Evolutionary conservation across 345 rosid species (phyloP).

Genomic region (Lepidium sativum): DNA sequence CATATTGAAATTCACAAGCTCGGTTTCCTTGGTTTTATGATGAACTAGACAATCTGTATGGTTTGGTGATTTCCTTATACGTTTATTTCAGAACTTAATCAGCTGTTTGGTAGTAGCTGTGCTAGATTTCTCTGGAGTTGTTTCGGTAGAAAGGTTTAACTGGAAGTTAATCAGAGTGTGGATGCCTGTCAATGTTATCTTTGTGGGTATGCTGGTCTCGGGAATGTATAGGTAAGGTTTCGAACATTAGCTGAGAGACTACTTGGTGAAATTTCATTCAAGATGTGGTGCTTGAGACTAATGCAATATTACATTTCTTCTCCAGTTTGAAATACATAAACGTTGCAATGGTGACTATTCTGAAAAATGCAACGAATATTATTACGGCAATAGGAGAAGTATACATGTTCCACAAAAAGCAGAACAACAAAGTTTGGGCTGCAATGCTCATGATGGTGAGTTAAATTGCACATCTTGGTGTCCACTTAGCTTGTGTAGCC

Average conservation of each 20-base stretch:
- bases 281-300: neutral
- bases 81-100: constrained; percentile 66
- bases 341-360: constrained; percentile 90
- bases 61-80: constrained; percentile 9
- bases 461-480: neutral
- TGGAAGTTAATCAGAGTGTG: constrained; percentile 77
- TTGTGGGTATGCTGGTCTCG: constrained; percentile 94
- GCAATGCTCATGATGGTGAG: constrained; percentile 91
- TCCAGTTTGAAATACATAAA: constrained; percentile 87
- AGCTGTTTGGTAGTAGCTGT: constrained; percentile 54
- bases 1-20: neutral
- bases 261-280: neutral
- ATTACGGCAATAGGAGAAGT: constrained; percentile 83
- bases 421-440: constrained; percentile 86
- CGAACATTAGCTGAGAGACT: neutral
- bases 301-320: constrained; percentile 5
- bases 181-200: constrained; percentile 88
- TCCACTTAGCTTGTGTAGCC: neutral
- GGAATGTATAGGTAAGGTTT: too few relatives aligned
- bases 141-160: constrained; percentile 67
- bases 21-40: neutral
- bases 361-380: constrained; percentile 92
- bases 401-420: constrained; percentile 75
- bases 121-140: constrained; percentile 42
- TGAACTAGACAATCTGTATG: neutral